Conservation (phyloP, 192 early-diverging fungal genomes). For the Coemansia brasiliensis region DNA sequence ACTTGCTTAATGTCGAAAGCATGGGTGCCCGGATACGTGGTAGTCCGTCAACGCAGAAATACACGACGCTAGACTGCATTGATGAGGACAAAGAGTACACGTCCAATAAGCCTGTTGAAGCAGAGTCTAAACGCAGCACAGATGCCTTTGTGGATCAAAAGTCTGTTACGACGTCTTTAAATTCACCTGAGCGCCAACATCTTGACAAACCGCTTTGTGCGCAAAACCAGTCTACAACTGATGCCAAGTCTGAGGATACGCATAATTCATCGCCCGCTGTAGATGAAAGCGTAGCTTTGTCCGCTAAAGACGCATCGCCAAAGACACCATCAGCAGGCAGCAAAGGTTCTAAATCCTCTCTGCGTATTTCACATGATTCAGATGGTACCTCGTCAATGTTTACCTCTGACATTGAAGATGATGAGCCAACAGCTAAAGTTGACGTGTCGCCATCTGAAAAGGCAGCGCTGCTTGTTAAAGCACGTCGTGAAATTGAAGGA, state of each 20-base stretch:
- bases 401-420: constrained; percentile 26
- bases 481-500: constrained; percentile 42
- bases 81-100: constrained; percentile 21
- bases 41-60: constrained; percentile 3
- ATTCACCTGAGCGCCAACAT: constrained; percentile 25
- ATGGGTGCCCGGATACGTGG: constrained; percentile 11
- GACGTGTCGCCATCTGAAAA: constrained; percentile 21
- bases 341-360: not conserved
- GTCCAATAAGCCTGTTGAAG: not conserved
- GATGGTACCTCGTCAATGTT: constrained; percentile 46
- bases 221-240: not conserved
- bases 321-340: not conserved
- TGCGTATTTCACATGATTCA: constrained; percentile 18
- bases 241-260: not conserved
- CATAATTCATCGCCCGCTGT: not conserved
- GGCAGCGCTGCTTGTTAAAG: constrained; percentile 39
- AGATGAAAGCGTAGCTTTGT: not conserved
- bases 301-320: not conserved
- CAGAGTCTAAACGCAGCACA: not conserved
- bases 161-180: not conserved
- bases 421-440: not conserved
- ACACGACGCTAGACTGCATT: constrained; percentile 23
- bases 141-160: not conserved
- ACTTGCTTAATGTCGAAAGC: constrained; percentile 3
- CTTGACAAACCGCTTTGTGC: constrained; percentile 22